phyloP scores from a whole-genome alignment of 495 filamentous ascomycete genomes.

The Aeminium ludgeri region DNA sequence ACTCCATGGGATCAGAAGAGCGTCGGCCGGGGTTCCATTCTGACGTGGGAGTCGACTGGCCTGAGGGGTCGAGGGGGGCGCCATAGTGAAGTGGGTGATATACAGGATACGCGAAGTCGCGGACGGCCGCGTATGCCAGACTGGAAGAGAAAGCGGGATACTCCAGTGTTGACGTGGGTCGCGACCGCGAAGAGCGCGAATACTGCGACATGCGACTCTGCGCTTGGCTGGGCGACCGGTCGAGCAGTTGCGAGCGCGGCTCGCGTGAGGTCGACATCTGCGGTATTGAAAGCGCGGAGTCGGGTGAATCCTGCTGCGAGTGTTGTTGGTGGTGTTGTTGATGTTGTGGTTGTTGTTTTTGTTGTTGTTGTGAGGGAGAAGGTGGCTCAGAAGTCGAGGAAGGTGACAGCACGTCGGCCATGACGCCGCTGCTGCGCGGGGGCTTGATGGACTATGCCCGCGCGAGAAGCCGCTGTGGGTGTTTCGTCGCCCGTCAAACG shows the following conservation, averaged over 20 bases:
- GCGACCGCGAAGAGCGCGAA: constrained; percentile 46
- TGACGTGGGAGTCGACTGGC: constrained; percentile 69
- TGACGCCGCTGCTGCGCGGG: too few relatives aligned
- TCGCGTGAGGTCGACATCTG: not conserved
- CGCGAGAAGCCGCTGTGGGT: not conserved
- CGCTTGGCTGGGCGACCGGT: constrained; percentile 16
- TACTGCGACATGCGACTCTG: constrained; percentile 37
- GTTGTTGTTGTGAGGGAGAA: constrained; percentile 3
- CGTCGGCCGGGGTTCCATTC: constrained; percentile 34
- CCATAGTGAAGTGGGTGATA: constrained; percentile 86
- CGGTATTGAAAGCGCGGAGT: not conserved
- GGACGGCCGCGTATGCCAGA: constrained; percentile 73
- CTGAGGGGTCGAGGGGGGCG: constrained; percentile 62
- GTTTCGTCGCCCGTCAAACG: not conserved
- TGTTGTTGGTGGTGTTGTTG: not conserved
- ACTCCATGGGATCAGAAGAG: constrained; percentile 11
- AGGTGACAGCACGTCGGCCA: constrained; percentile 18
- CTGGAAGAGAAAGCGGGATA: constrained; percentile 77
- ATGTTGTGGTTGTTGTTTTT: not conserved
- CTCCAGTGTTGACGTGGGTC: constrained; percentile 37
- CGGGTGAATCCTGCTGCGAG: not conserved
- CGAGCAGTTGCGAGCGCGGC: constrained; percentile 1
- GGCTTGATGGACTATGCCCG: too few relatives aligned
- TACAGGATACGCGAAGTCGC: constrained; percentile 85
- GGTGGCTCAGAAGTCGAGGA: not conserved